These are phyloP conservation scores for Hirsutella thompsonii DNA, from an alignment of 2,329 filamentous ascomycete genomes.

Conservation along the genomic window DNA sequence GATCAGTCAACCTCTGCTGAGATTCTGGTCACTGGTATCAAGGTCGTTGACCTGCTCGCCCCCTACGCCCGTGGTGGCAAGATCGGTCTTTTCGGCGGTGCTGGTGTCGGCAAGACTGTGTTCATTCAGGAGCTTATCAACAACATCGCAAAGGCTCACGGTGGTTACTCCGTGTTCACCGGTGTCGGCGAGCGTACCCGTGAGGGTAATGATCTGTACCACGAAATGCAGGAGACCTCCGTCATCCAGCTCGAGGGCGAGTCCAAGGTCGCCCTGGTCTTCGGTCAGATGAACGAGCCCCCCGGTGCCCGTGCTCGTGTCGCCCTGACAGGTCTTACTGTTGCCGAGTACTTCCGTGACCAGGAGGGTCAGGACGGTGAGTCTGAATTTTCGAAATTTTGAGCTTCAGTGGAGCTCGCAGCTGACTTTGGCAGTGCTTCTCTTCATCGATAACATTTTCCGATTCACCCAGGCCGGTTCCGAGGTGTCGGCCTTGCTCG, in stretches of 20 bases:
- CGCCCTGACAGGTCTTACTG: slow-evolving; percentile 76
- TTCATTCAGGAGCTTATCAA: slow-evolving; percentile 99
- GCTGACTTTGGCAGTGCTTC: slow-evolving; percentile 51
- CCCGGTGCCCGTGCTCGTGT: slow-evolving; percentile 99
- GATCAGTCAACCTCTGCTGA: slow-evolving; percentile 96
- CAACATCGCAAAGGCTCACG: slow-evolving; percentile 99
- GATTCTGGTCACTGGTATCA: slow-evolving; percentile 98
- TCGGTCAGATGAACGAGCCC: slow-evolving; percentile 99
- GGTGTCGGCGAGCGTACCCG: slow-evolving; percentile 99
- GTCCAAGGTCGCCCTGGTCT: slow-evolving; percentile 98
- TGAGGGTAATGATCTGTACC: slow-evolving; percentile 99
- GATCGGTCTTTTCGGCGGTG: slow-evolving; percentile 99
- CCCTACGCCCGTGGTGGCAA: slow-evolving; percentile 99
- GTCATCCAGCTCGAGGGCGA: slow-evolving; percentile 99
- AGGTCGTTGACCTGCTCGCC: slow-evolving; percentile 98
- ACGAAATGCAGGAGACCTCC: slow-evolving; percentile 99
- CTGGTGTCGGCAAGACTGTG: slow-evolving; percentile 99
- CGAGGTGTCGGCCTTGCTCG: slow-evolving; percentile 97
- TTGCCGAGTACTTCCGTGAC: slow-evolving; percentile 74
- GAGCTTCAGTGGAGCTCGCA: not conserved
- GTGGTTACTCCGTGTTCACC: slow-evolving; percentile 99
- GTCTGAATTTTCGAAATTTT: slow-evolving; percentile 13
- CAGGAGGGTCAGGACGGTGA: slow-evolving; percentile 73
- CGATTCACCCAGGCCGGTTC: slow-evolving; percentile 99
- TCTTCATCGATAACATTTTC: slow-evolving; percentile 99